Conservation (phyloP, 768 basidiomycete genomes). For the Pleurotus tuber-regium region DNA sequence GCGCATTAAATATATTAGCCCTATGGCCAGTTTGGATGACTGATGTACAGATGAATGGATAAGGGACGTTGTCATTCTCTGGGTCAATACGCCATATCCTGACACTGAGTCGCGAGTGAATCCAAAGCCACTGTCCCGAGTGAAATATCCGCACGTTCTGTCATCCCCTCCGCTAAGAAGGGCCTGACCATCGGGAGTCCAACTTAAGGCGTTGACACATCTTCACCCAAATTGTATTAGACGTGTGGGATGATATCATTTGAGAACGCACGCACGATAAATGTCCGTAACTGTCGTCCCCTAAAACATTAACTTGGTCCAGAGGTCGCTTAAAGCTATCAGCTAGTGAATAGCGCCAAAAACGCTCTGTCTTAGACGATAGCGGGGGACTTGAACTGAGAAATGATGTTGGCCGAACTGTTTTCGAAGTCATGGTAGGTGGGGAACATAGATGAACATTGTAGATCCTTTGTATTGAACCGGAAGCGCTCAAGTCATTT, state of each 20-base stretch:
- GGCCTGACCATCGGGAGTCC: slow-evolving; percentile 64
- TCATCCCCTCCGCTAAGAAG: slow-evolving; percentile 76
- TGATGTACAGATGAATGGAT: slow-evolving; percentile 62
- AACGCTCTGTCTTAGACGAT: not conserved
- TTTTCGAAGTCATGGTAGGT: not conserved
- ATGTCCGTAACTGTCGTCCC: slow-evolving; percentile 58
- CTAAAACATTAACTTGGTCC: slow-evolving; percentile 76
- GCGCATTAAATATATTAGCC: slow-evolving; percentile 82
- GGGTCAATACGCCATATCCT: slow-evolving; percentile 76
- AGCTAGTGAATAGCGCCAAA: slow-evolving; percentile 1
- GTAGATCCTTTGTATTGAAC: no score
- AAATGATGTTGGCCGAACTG: not conserved
- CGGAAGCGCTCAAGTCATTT: no score
- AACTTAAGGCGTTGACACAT: slow-evolving; percentile 77
- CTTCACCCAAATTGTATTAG: slow-evolving; percentile 28
- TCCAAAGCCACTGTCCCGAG: no score
- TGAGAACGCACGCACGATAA: slow-evolving; percentile 48
- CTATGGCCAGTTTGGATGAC: slow-evolving; percentile 79
- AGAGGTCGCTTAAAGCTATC: slow-evolving; percentile 14
- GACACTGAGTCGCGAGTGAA: slow-evolving; percentile 44
- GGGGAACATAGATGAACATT: not conserved
- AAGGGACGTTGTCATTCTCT: slow-evolving; percentile 40
- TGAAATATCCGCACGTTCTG: slow-evolving; percentile 46
- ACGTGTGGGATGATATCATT: not conserved
- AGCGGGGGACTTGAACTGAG: not conserved